These are phyloP conservation scores for Debaryomyces nepalensis DNA, from an alignment of 1,139 yeast species.

Conservation along the genomic window DNA sequence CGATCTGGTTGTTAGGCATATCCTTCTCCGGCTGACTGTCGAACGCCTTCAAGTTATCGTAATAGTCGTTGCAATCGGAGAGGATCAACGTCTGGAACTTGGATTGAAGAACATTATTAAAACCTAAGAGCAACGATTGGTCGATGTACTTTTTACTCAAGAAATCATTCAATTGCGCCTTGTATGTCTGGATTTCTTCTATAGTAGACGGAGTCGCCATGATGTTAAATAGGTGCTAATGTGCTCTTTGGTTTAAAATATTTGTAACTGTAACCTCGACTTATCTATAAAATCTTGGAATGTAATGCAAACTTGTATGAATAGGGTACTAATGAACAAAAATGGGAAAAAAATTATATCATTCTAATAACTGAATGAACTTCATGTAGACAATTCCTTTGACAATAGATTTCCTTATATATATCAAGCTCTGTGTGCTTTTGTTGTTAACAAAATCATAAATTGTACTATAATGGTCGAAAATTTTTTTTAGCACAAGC, in stretches of 20 bases:
- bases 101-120: conserved; percentile 46
- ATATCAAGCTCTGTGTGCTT: not conserved
- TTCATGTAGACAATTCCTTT: conserved; percentile 9
- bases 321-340: conserved; percentile 6
- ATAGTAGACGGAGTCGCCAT: conserved; percentile 14
- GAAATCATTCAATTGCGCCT: conserved; percentile 35
- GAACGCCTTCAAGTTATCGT: conserved; percentile 12
- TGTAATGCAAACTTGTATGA: conserved; percentile 8
- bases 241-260: not conserved
- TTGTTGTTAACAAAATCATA: not conserved
- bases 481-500: conserved; percentile 8
- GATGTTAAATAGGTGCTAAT: not conserved
- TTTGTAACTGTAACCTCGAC: conserved; percentile 5
- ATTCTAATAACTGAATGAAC: conserved; percentile 9
- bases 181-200: conserved; percentile 31
- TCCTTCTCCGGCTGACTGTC: conserved; percentile 14
- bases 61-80: conserved; percentile 36
- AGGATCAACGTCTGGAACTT: conserved; percentile 45
- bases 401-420: not conserved
- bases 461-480: not conserved
- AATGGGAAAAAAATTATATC: conserved; percentile 10
- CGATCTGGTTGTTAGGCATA: conserved; percentile 21
- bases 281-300: conserved; percentile 8
- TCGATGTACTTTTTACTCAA: conserved; percentile 41
- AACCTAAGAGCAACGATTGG: conserved; percentile 50